These are phyloP conservation scores for Fusarium temperatum DNA, from an alignment of 2,329 filamentous ascomycete genomes.

Conservation along the genomic window DNA sequence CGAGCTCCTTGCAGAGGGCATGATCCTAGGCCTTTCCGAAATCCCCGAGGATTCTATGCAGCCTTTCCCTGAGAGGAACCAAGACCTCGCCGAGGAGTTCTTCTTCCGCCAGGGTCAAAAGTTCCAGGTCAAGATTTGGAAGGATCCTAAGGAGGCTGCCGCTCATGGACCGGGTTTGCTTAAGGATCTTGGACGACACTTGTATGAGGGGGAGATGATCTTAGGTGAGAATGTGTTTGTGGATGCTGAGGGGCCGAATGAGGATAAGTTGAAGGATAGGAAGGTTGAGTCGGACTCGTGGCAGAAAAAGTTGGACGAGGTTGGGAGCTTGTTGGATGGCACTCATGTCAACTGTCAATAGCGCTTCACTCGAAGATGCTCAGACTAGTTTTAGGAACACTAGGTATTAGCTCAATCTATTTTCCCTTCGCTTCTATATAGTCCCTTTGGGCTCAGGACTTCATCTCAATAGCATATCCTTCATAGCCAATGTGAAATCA, in stretches of 20 bases:
- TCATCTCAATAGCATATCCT: background rate
- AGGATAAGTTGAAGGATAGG: slow-evolving; percentile 21
- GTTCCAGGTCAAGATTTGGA: slow-evolving; percentile 23
- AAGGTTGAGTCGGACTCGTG: slow-evolving; percentile 28
- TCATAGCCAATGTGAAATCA: background rate
- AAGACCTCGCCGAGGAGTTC: slow-evolving; percentile 11
- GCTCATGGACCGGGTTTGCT: slow-evolving; percentile 14
- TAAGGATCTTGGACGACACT: background rate
- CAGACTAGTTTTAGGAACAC: background rate
- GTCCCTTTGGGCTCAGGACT: accelerated
- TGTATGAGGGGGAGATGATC: slow-evolving; percentile 14
- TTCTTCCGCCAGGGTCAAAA: slow-evolving; percentile 9
- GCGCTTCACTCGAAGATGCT: background rate
- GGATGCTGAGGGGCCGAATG: slow-evolving; percentile 33
- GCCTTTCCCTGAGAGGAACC: slow-evolving; percentile 44
- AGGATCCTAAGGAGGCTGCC: slow-evolving; percentile 7
- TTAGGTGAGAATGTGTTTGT: slow-evolving; percentile 33
- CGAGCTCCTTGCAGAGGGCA: slow-evolving; percentile 4
- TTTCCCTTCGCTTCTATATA: background rate
- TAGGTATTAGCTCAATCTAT: background rate
- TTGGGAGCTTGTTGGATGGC: slow-evolving; percentile 35
- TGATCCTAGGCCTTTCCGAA: slow-evolving; percentile 46
- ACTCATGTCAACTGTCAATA: background rate
- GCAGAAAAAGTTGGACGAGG: slow-evolving; percentile 35
- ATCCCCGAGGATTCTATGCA: slow-evolving; percentile 51